Evolutionary conservation across 2,329 filamentous ascomycete species (phyloP), one percentile per base, ranked within the genome.

Genomic region (Ciborinia camelliae): DNA sequence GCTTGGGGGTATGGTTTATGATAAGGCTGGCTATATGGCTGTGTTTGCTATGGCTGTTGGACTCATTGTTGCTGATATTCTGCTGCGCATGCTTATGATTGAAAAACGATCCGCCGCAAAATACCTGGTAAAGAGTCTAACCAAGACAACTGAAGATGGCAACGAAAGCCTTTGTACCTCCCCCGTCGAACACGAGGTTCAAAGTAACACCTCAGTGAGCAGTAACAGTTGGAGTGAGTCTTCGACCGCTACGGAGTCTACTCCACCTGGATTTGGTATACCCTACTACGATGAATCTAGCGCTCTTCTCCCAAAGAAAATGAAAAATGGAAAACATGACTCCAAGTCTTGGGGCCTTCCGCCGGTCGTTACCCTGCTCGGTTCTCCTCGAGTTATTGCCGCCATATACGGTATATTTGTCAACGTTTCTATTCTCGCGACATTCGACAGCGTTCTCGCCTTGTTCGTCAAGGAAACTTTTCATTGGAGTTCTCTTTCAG

Each of bases 11-110:
- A 39, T 68, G 9, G 60, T 69, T 3, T 68, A 70, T 47, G 53
- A 61, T 4, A 64, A 53, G 7, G 81, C 77, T 0, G 86, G 86
- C 0, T 89, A 88, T 66, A 82, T 84, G 69, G 79, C 83, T 3
- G 82, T 86, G 4, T 86, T 83, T 69, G 82, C 81, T 60, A 80
- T 86, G 72, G 80, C 80, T 20, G 86, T 86, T 73, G 82, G 76
- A 1, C 71, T 84, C 50, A 80, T 87, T 37, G 79, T 71, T 1
- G 54, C 85, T 7, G 84, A 87, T 68, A 80, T 86, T 51, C 52
- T 81, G 12, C 71, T 86, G 43, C 80, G 84, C 3, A 68, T 87
- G 20, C 55, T 81, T 14, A 76, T 87, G 72, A 80, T 87, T 48
- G 85, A 87, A 73, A 82, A 82, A 71, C 83, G 82, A 68, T 73